phyloP scores from a whole-genome alignment of 208 protist genomes.

The Wallacemonas rigidus region DNA sequence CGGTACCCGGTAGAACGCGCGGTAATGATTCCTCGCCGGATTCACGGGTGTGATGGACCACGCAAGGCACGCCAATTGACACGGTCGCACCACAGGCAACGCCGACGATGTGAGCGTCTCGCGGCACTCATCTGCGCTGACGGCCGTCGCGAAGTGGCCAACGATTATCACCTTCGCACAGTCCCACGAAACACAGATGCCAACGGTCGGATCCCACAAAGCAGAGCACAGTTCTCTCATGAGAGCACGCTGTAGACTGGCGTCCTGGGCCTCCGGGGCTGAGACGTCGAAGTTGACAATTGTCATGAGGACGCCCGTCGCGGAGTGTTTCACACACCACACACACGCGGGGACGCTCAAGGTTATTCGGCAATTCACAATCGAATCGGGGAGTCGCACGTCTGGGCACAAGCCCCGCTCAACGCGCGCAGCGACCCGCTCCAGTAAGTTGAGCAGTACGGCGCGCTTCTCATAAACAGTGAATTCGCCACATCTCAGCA shows the following conservation, averaged over 20 bases:
- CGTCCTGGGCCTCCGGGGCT: not conserved
- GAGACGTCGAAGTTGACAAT: slow-evolving; percentile 25
- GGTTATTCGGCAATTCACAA: not conserved
- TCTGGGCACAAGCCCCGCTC: not conserved
- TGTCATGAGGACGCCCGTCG: not conserved
- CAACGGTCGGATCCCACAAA: slow-evolving; percentile 8
- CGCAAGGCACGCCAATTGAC: not conserved
- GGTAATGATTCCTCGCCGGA: not conserved
- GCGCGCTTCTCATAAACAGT: not conserved
- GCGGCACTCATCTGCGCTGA: not conserved
- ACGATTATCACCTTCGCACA: not conserved
- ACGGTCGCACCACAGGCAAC: not conserved
- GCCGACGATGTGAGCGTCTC: not conserved
- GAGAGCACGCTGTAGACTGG: slow-evolving; percentile 14
- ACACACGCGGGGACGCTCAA: not conserved
- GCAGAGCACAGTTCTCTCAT: slow-evolving; percentile 19
- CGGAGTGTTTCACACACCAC: not conserved
- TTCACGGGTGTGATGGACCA: not conserved
- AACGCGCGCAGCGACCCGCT: not conserved
- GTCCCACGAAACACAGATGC: not conserved
- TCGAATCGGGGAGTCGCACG: not conserved
- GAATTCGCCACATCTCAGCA: not conserved
- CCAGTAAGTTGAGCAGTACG: not conserved
- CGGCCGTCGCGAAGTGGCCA: not conserved
- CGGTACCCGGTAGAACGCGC: not conserved